These are phyloP conservation scores for Tagetes erecta DNA, from an alignment of 129 eudicot species.

Conservation along the genomic window DNA sequence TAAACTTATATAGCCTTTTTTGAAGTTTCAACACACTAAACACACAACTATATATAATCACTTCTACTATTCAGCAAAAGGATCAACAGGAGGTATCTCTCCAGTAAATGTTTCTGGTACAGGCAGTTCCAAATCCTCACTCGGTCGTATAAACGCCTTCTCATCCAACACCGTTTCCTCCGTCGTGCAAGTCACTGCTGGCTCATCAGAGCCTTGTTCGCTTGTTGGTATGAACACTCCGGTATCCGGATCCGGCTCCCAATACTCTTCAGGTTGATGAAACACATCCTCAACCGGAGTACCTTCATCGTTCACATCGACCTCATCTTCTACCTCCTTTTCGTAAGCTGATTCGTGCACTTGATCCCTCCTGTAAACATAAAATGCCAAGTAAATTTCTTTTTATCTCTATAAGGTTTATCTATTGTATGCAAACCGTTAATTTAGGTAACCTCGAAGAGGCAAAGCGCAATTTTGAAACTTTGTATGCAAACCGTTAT, in stretches of 20 bases:
- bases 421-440: too few species aligned
- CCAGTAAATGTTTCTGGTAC: conserved; percentile 24
- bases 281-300: not conserved
- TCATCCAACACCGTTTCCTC: conserved; percentile 43
- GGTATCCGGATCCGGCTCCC: conserved; percentile 44
- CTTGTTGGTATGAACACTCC: conserved; percentile 33
- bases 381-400: too few species aligned
- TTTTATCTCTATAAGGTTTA: too few species aligned
- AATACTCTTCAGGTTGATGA: conserved; percentile 29
- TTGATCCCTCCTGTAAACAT: conserved; percentile 14
- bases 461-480: too few species aligned
- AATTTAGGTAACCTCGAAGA: too few species aligned
- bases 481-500: too few species aligned
- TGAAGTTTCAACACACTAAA: too few species aligned
- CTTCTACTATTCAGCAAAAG: conserved; percentile 19
- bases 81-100: conserved; percentile 42
- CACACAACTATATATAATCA: too few species aligned
- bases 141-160: conserved; percentile 28
- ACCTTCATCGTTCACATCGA: conserved; percentile 6
- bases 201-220: conserved; percentile 31
- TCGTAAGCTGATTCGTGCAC: conserved; percentile 39
- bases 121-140: conserved; percentile 36
- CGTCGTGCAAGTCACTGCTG: conserved; percentile 27
- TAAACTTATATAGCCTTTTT: too few species aligned
- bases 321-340: conserved; percentile 36